Percentiles rank a stretch among this genome's conserved stretches.
These are phyloP conservation scores for Gonium pectorale DNA, from an alignment of 139 green algal genomes.

Conservation along the genomic window DNA sequence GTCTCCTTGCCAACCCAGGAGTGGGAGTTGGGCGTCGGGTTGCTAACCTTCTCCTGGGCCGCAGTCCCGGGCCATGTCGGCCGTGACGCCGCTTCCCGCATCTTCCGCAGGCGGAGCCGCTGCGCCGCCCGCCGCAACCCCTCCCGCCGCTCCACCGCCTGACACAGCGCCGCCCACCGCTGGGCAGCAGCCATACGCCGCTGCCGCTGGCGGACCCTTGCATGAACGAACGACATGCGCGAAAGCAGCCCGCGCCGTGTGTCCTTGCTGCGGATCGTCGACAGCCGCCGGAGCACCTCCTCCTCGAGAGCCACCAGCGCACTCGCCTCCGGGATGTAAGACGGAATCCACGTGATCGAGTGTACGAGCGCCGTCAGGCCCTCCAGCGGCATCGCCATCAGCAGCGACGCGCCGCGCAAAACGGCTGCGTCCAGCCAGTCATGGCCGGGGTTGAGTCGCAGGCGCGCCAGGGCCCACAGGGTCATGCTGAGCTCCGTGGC, in stretches of 20 bases:
- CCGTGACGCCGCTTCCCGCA: too few relatives aligned
- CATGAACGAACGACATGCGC: neutral
- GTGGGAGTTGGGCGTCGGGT: too few relatives aligned
- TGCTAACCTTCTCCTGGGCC: too few relatives aligned
- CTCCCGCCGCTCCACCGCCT: too few relatives aligned
- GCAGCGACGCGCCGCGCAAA: neutral
- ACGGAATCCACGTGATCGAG: neutral
- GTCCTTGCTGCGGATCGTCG: neutral
- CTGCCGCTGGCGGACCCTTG: neutral
- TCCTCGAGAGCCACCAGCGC: slow-evolving; percentile 3
- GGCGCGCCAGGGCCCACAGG: slow-evolving; percentile 1
- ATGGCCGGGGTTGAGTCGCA: neutral
- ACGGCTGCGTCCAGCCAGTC: neutral
- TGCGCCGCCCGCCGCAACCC: too few relatives aligned
- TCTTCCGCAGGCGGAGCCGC: too few relatives aligned
- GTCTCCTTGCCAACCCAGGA: too few relatives aligned
- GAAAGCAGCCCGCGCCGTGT: neutral
- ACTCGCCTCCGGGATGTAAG: neutral
- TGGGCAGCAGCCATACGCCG: too few relatives aligned
- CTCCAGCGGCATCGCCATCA: neutral
- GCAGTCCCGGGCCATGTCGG: too few relatives aligned
- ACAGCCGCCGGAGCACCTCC: slow-evolving; percentile 1
- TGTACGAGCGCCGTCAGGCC: slow-evolving; percentile 2
- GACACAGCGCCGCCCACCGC: too few relatives aligned
- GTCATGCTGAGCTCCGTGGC: slow-evolving; percentile 5